These are phyloP conservation scores for Suillus cothurnatus DNA, from an alignment of 768 basidiomycete species.

Conservation along the genomic window DNA sequence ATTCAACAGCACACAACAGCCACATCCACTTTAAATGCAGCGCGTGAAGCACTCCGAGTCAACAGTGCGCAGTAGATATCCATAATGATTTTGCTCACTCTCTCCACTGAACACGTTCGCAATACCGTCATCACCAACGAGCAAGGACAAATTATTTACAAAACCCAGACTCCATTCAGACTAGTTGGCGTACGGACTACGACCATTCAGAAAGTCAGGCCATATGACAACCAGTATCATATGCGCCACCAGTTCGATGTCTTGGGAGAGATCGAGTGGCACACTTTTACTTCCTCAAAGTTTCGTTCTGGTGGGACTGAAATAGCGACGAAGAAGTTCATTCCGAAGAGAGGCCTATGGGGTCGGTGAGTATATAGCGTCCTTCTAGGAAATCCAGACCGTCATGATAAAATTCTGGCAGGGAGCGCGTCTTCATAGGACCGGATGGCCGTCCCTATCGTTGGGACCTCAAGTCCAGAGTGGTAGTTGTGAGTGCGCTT, in stretches of 20 bases:
- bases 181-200: constrained; percentile 20
- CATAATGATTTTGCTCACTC: constrained; percentile 21
- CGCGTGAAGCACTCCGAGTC: background rate
- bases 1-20: too few relatives aligned
- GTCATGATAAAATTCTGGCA: background rate
- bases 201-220: constrained; percentile 27
- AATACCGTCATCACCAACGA: constrained; percentile 28
- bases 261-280: constrained; percentile 40
- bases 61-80: background rate
- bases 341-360: constrained; percentile 25
- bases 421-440: constrained; percentile 5
- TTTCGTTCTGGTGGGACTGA: constrained; percentile 32
- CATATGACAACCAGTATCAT: constrained; percentile 23
- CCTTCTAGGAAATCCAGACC: background rate
- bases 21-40: background rate
- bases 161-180: constrained; percentile 22
- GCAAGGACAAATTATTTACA: constrained; percentile 32
- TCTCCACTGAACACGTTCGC: constrained; percentile 25
- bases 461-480: background rate
- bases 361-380: constrained; percentile 21
- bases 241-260: constrained; percentile 32
- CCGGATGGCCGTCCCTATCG: constrained; percentile 6
- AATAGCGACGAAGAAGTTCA: constrained; percentile 28
- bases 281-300: constrained; percentile 28
- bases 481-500: background rate